Evolutionary conservation across 148 eudicot species (phyloP), one percentile per base, ranked within the genome.

Genomic region (Silene latifolia): DNA sequence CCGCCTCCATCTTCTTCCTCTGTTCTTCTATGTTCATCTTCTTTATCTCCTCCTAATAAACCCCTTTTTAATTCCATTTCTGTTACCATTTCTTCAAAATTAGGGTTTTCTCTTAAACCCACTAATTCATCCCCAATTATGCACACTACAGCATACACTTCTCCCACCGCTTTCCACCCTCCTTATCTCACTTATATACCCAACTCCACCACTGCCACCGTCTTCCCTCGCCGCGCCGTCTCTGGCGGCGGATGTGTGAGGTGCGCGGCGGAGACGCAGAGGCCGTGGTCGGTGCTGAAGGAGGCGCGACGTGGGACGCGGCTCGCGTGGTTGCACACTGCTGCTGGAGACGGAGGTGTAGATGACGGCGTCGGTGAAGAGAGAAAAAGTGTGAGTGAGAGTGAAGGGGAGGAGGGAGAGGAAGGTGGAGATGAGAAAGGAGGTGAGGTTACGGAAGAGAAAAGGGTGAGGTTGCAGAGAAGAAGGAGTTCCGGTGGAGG

Each of bases 271-370:
- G 81, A 63, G 5, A 54, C 76, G 20, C 66, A 66, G 70, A 84
- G 44, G 0, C 44, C 93, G 8, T 88, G 91, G 93, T 74, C 75
- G 53, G 87, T 60, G 69, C 58, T 85, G 53, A 88, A 85, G 80
- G 86, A 71, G 62, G 71, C 46, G 25, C 76, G 79, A 20, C 44
- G 73, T 64, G 88, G 86, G 80, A 59, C 78, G 4, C 75, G 84
- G 32, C 76, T 74, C 4, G 86, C 88, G 61, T 89, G 96, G 91
- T 63, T 84, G 23, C 77, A 81, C 13, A 86, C 86, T 4, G 79
- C 58, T 8, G 84, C 82, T 4, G 77, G 68, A 0, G 76, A 19
- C 59, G 6, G 76, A 29, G 39, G 23, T 68, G 39, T 20, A 13
- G 9, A 11, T 17, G 14, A 19, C 10, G 9, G n/a, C 15, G 10